phyloP scores from a whole-genome alignment of 345 rosid species.

The Eutrema yunnanense region DNA sequence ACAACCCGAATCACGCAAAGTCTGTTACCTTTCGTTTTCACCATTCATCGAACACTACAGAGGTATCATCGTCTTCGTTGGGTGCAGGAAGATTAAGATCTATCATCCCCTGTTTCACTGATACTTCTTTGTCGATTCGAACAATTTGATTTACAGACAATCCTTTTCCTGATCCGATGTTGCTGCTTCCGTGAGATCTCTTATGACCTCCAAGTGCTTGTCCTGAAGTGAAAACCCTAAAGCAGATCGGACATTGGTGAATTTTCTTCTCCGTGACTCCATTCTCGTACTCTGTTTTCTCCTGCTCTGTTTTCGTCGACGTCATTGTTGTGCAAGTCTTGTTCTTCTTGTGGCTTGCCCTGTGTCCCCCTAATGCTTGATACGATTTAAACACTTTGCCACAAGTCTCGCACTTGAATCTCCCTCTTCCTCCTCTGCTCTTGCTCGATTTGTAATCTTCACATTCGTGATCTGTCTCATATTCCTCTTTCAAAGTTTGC shows the following conservation, averaged over 20 bases:
- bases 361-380: slow-evolving; percentile 89
- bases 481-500: slow-evolving; percentile 14
- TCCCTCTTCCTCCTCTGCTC: slow-evolving; percentile 36
- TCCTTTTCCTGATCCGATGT: not conserved
- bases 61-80: slow-evolving; percentile 54
- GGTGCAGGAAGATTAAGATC: slow-evolving; percentile 96
- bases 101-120: slow-evolving; percentile 40
- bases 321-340: slow-evolving; percentile 21
- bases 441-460: slow-evolving; percentile 34
- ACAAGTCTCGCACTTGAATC: slow-evolving; percentile 76
- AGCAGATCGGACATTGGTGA: slow-evolving; percentile 83
- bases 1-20: slow-evolving; percentile 27
- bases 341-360: slow-evolving; percentile 87
- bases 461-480: slow-evolving; percentile 32
- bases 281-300: slow-evolving; percentile 32
- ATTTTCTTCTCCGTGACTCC: slow-evolving; percentile 38
- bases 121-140: slow-evolving; percentile 11
- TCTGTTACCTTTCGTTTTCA: slow-evolving; percentile 26
- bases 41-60: slow-evolving; percentile 56
- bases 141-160: not conserved
- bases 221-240: slow-evolving; percentile 77
- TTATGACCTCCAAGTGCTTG: slow-evolving; percentile 99
- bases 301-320: slow-evolving; percentile 15
- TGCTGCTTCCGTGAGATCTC: slow-evolving; percentile 58
- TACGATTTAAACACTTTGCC: slow-evolving; percentile 71